Base-by-base conservation (phyloP, 768 basidiomycete genomes). In the Boletus insuetus region DNA sequence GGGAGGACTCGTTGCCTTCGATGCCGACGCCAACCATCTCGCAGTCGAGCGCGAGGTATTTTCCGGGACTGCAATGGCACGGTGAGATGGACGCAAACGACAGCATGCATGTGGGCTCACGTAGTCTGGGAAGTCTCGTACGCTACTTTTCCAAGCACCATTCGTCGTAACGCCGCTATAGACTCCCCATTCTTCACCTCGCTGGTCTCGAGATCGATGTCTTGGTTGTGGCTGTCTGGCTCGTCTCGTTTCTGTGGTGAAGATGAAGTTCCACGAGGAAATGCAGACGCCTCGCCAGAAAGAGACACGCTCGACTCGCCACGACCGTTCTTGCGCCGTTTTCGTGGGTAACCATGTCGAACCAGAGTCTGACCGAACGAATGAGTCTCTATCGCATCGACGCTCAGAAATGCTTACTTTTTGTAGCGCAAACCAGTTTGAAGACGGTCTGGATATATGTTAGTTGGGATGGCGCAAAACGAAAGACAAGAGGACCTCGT, bases 1-100 rank as follows among this genome's bases (percentile, higher is more conserved):
- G 41, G 17, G 59, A 60, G 34, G 54, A 61, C n/a, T 60, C 59
- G 26, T 37, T 31, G 1, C 59, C 59, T 22, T 61, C 46, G 20
- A 56, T 56, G 34, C 59, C 59, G 6, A 57, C 54, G 0, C 59
- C 59, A 6, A 61, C 59, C 59, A 61, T 61, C 49, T 60, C 96
- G 64, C 96, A 98, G 71, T 99, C 96, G 29, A 99, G 75, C 0
- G 93, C 85, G 41, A 97, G 74, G 58, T 89, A 89, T 64, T 82
- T 86, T 46, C 88, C 88, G 5, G 83, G 82, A 45, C 86, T 85
- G 51, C n/a, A 20, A 50, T 44, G 13, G 51, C 19, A 46, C 46
- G 22, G 48, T 56, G 50, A 52, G 59, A 61, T 4, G 34, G 3
- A 51, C 40, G 1, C 26, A 3, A 9, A 19, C 6, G 14, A 37